Conservation (phyloP, 1,284 basidiomycete genomes). For the Nidula niveotomentosa region DNA sequence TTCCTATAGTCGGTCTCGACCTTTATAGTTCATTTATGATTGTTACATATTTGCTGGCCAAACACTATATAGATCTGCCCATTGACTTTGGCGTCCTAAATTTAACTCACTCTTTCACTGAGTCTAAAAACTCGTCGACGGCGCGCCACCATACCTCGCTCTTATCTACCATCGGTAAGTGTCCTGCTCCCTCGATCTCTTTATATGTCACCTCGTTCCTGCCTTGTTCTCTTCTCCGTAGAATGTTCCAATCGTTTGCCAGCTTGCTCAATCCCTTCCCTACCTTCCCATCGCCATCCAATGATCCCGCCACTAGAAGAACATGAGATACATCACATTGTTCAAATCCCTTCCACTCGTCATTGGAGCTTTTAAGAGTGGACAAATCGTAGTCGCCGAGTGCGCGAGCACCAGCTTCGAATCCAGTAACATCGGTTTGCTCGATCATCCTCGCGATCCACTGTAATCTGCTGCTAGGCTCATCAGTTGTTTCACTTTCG, state of each 20-base stretch:
- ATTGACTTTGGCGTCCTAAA: background rate
- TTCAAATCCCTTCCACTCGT: constrained; percentile 18
- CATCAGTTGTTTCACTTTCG: constrained; percentile 23
- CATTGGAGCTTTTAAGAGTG: constrained; percentile 6
- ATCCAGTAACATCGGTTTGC: constrained; percentile 37
- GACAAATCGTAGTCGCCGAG: constrained; percentile 42
- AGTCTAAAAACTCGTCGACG: constrained; percentile 11
- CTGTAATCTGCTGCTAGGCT: constrained; percentile 6
- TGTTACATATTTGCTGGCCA: too few species aligned
- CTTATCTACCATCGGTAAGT: constrained; percentile 51
- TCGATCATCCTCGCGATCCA: constrained; percentile 35
- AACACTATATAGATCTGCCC: background rate
- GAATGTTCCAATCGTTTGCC: constrained; percentile 30
- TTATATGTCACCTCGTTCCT: constrained; percentile 24
- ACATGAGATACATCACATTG: constrained; percentile 24
- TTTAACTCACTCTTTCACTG: background rate
- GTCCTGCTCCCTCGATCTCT: constrained; percentile 37
- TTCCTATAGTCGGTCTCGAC: too few species aligned
- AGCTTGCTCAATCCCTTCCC: constrained; percentile 32
- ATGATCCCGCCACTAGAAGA: constrained; percentile 40
- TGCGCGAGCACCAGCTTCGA: constrained; percentile 42
- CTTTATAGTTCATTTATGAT: too few species aligned
- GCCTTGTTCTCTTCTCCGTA: constrained; percentile 11
- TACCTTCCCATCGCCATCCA: constrained; percentile 46
- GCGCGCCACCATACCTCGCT: constrained; percentile 35